These are phyloP conservation scores for Eurotiales sp. DNA, from an alignment of 2,329 filamentous ascomycete genomes.

Conservation along the genomic window DNA sequence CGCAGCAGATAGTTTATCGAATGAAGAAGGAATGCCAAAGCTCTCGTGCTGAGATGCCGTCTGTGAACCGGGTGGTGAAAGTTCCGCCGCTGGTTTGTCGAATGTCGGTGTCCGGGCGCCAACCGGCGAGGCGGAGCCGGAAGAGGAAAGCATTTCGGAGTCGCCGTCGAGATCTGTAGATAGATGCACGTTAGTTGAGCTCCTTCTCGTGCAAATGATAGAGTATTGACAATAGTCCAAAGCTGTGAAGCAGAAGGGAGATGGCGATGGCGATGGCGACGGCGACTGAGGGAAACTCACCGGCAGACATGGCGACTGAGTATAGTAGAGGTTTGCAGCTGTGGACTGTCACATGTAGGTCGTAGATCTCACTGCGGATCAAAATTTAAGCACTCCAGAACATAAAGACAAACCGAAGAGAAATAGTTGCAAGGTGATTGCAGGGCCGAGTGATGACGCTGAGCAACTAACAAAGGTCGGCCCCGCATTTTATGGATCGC, in stretches of 20 bases:
- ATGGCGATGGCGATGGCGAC: too few relatives aligned
- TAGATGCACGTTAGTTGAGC: background rate
- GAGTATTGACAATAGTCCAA: background rate
- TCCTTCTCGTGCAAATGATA: too few relatives aligned
- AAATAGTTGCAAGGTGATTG: background rate
- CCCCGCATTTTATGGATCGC: background rate
- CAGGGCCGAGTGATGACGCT: background rate
- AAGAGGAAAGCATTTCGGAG: constrained; percentile 53
- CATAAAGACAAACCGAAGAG: background rate
- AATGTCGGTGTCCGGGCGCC: constrained; percentile 40
- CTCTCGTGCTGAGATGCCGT: constrained; percentile 18
- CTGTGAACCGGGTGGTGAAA: constrained; percentile 56
- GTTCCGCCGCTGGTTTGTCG: constrained; percentile 38
- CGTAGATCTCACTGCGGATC: background rate
- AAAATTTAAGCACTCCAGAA: background rate
- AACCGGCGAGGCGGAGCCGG: constrained; percentile 30
- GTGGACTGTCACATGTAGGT: too few relatives aligned
- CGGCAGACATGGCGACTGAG: constrained; percentile 14
- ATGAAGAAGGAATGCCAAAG: constrained; percentile 5
- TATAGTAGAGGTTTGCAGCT: too few relatives aligned
- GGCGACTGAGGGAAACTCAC: constrained; percentile 9
- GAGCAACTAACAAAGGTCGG: background rate
- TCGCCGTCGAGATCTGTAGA: constrained; percentile 51
- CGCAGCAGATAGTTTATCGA: constrained; percentile 15
- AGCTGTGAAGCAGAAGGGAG: constrained; percentile 7